Percentiles rank a stretch among this genome's conserved stretches.
Evolutionary conservation across 2,329 filamentous ascomycete genomes (phyloP).

Genomic region (Fusarium caatingaense): DNA sequence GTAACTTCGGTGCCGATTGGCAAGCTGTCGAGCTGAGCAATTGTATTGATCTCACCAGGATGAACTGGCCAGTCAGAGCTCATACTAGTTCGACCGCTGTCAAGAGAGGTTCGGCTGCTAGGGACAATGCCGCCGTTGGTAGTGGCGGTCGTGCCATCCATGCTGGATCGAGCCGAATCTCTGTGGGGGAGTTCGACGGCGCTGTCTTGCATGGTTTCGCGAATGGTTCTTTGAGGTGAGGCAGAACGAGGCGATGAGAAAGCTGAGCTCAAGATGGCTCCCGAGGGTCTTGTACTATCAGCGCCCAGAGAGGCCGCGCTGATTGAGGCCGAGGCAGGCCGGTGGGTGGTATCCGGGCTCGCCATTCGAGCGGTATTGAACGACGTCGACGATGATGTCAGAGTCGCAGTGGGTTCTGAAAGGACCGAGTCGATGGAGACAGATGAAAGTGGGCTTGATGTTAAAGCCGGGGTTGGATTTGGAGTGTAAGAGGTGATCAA

Average conservation of each 20-base stretch:
- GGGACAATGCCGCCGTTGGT: constrained; percentile 21
- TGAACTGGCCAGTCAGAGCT: constrained; percentile 55
- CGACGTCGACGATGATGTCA: constrained; percentile 35
- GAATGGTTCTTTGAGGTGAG: constrained; percentile 16
- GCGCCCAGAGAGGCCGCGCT: constrained; percentile 11
- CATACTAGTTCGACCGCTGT: constrained; percentile 52
- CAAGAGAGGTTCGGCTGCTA: constrained; percentile 49
- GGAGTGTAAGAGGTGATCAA: constrained; percentile 14
- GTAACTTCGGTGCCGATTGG: constrained; percentile 55
- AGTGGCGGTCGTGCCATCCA: constrained; percentile 39
- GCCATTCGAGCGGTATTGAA: constrained; percentile 20
- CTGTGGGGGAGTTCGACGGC: constrained; percentile 46
- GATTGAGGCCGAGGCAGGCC: constrained; percentile 12
- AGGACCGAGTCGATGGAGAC: constrained; percentile 38
- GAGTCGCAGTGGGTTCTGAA: constrained; percentile 28
- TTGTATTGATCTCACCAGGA: constrained; percentile 55
- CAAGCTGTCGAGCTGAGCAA: constrained; percentile 52
- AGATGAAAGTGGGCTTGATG: constrained; percentile 23
- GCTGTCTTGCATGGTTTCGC: constrained; percentile 49
- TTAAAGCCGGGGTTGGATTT: neutral
- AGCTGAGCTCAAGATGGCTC: constrained; percentile 15
- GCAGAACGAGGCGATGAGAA: constrained; percentile 23
- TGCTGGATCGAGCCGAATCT: constrained; percentile 48
- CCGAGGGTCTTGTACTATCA: constrained; percentile 23
- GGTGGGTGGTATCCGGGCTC: constrained; percentile 25